Evolutionary conservation across 192 early-diverging fungal species (phyloP), one percentile per base, ranked within the genome.

Genomic region (Coemansia erecta): DNA sequence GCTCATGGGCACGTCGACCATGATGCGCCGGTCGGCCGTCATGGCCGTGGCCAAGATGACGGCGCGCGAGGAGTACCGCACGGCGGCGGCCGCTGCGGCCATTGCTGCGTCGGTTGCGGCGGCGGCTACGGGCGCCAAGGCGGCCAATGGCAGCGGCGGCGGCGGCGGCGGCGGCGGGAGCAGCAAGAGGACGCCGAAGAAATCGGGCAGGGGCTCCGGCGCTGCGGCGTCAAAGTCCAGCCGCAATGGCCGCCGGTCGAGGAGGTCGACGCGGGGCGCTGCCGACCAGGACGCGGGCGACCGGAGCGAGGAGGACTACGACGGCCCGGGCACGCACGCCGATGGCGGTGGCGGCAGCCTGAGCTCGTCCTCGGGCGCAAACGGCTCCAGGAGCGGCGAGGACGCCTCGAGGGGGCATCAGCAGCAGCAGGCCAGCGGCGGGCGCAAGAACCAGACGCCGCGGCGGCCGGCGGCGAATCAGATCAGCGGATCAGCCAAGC

Each of bases 11-110:
- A 42, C 68, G 8, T 62, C 73, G 53, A 64, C 64, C 8, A 77
- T 77, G 74, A 77, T 77, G 74, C 68, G 74, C 28, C 49, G 74
- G 47, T 77, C 74, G 31, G 74, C 74, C 0, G 76, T 69, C 18
- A 68, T 79, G 66, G 69, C 76, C 13, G 76, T 79, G 41, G 76
- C 69, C 44, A 79, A 72, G 39, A 77, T 77, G 74, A 66, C 63
- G 0, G 68, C 74, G 2, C 74, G 68, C 37, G 74, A 77, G 45
- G 74, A 77, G 57, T 67, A 71, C 56, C 76, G 66, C 6, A 50
- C 70, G 6, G 62, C 70, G 0, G 53, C 69, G 0, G 76, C 66
- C 0, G 70, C 62, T 1, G 74, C 68, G 11, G 69, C 69, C 14
- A 72, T 77, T 56, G 76, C 70, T 2, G 76, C 65, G 4, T 69